These are phyloP conservation scores for Trametes gibbosa DNA, from an alignment of 768 basidiomycete species.

Conservation along the genomic window DNA sequence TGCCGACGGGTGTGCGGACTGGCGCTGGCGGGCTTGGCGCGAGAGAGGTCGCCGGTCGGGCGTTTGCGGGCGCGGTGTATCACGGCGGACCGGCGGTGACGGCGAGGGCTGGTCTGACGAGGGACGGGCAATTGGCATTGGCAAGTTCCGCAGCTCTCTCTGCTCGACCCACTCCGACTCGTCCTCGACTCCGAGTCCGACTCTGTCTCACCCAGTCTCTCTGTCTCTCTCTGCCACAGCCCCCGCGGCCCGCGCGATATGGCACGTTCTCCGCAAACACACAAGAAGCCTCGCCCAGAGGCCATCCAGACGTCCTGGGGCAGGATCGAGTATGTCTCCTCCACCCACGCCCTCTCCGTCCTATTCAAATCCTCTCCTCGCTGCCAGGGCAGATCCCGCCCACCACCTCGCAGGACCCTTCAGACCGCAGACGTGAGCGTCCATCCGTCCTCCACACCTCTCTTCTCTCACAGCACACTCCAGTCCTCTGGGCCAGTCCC, in stretches of 20 bases:
- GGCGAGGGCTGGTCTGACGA: neutral
- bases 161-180: neutral
- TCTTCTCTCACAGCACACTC: neutral
- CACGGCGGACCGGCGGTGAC: no score
- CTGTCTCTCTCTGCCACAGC: neutral
- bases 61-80: neutral
- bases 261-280: neutral
- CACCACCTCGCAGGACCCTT: slow-evolving; percentile 66
- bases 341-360: neutral
- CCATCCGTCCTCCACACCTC: neutral
- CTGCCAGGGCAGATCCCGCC: slow-evolving; percentile 49
- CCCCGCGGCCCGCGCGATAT: neutral
- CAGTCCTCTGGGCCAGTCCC: slow-evolving; percentile 22
- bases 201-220: no score
- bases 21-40: neutral
- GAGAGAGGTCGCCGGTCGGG: no score
- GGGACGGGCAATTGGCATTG: neutral
- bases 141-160: neutral
- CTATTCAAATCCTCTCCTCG: slow-evolving; percentile 27
- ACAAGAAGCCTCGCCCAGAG: slow-evolving; percentile 4
- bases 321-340: slow-evolving; percentile 28
- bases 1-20: no score
- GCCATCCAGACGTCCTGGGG: slow-evolving; percentile 16
- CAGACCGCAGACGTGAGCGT: slow-evolving; percentile 58
- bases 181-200: no score